Evolutionary conservation across 2,329 filamentous ascomycete genomes (phyloP), one percentile per base, ranked within the genome.

Genomic region (Ilyonectria destructans): DNA sequence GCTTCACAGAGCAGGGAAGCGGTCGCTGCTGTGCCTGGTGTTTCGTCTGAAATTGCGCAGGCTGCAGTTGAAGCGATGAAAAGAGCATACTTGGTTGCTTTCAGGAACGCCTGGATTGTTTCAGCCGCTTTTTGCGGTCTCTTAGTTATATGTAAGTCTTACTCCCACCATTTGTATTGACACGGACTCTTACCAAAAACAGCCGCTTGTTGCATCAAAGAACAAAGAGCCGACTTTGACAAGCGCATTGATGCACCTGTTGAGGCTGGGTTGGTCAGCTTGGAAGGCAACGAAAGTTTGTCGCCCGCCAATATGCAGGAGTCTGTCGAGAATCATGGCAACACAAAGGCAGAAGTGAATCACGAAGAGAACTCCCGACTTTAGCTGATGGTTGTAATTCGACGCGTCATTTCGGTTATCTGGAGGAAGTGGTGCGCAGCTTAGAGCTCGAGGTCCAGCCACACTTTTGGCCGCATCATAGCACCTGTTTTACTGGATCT

Each of bases 81-180:
- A 31, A 43, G 37, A 31, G 55, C 55, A 43, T 58, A 58, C 17
- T 21, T 23, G 33, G 54, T 57, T 40, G 54, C 54, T 23, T 58
- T 46, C 17, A 58, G 55, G 37, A 58, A 58, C 55, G 21, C 21
- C 55, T 58, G 55, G 37, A 58, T 58, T 31, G 23, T 43, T 46
- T 58, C 37, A 45, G 55, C 55, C 55, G 37, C 35, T 23, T 33
- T 58, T n/a, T 57, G 37, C 31, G n/a, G 40, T n/a, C 37, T 45
- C 37, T 26, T 58, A 43, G 37, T 58, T 26, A 58, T 46, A 31
- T 43, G 29, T 58, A 13, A 13, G 19, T 45, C 21, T 37, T 62
- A 6, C 40, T 45, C 15, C 40, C 17, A 45, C 40, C 40, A 45
- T 45, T 45, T 45, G 40, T 45, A 45, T 45, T 45, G 40, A 45